phyloP scores from a whole-genome alignment of 1,284 basidiomycete genomes.

The Kalmanozyma brasiliensis region DNA sequence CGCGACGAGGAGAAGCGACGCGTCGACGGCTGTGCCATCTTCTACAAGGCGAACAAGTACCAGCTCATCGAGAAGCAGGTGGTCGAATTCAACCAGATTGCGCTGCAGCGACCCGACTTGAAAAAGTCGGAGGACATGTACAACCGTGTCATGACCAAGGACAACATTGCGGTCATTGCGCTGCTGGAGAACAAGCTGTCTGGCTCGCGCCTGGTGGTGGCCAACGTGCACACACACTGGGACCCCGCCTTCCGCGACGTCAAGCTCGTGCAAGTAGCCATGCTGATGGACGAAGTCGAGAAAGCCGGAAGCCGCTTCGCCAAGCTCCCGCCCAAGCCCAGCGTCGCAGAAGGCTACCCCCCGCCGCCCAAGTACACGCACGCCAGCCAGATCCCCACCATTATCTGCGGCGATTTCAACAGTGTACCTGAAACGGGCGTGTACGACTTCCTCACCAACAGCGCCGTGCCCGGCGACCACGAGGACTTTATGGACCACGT shows the following conservation, averaged over 20 bases:
- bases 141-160: conserved; percentile 95
- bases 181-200: conserved; percentile 87
- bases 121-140: conserved; percentile 99
- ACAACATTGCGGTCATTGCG: conserved; percentile 90
- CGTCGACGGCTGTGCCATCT: conserved; percentile 97
- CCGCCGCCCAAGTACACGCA: conserved; percentile 77
- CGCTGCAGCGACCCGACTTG: conserved; percentile 92
- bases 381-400: conserved; percentile 86
- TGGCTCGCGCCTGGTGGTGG: conserved; percentile 86
- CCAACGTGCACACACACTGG: conserved; percentile 94
- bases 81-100: conserved; percentile 92
- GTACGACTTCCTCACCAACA: conserved; percentile 87
- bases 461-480: conserved; percentile 76
- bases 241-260: conserved; percentile 93
- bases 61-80: conserved; percentile 92
- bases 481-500: conserved; percentile 90
- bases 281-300: conserved; percentile 91
- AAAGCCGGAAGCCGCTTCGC: conserved; percentile 87
- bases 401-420: conserved; percentile 96
- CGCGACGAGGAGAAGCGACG: conserved; percentile 82
- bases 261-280: conserved; percentile 93
- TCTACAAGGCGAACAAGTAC: conserved; percentile 89
- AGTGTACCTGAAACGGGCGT: conserved; percentile 87
- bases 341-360: conserved; percentile 66
- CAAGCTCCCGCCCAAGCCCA: conserved; percentile 78